A percentile compares a stretch with the other conserved stretches of the same genome.
phyloP scores from a whole-genome alignment of 495 filamentous ascomycete species.

The Aspergillus diversus region DNA sequence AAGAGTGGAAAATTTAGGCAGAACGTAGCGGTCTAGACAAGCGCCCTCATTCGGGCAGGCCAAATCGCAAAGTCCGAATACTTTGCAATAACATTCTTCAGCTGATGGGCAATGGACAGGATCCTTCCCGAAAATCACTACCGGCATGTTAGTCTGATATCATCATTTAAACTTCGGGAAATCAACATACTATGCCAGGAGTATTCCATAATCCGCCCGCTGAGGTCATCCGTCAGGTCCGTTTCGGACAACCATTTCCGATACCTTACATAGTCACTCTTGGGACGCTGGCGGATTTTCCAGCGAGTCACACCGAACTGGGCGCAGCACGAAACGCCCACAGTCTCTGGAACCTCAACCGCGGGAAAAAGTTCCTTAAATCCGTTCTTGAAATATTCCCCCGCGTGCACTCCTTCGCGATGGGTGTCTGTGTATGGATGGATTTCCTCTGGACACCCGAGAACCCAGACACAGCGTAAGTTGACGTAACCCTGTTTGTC shows the following conservation, averaged over 20 bases:
- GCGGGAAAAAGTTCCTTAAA: slow-evolving; percentile 61
- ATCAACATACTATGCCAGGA: slow-evolving; percentile 64
- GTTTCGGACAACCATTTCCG: slow-evolving; percentile 65
- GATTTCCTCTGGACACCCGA: slow-evolving; percentile 66
- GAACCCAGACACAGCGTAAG: slow-evolving; percentile 64
- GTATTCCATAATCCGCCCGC: slow-evolving; percentile 74
- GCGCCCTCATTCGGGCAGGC: slow-evolving; percentile 37
- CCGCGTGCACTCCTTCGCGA: slow-evolving; percentile 48
- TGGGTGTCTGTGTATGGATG: slow-evolving; percentile 49
- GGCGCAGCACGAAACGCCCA: slow-evolving; percentile 68
- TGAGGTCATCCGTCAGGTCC: slow-evolving; percentile 55
- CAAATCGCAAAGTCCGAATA: slow-evolving; percentile 63
- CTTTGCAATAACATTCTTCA: slow-evolving; percentile 64
- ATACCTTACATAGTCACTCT: slow-evolving; percentile 59
- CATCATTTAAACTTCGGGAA: neutral
- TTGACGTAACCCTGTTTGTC: slow-evolving; percentile 63
- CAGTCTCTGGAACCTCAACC: slow-evolving; percentile 46
- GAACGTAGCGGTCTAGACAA: slow-evolving; percentile 49
- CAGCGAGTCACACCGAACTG: slow-evolving; percentile 71
- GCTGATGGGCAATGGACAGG: slow-evolving; percentile 61
- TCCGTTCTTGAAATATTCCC: slow-evolving; percentile 54
- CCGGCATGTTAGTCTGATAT: slow-evolving; percentile 13
- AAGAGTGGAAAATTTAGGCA: slow-evolving; percentile 50
- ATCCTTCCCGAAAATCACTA: slow-evolving; percentile 55
- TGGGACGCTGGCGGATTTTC: slow-evolving; percentile 48